Base-by-base conservation (phyloP, 2,329 filamentous ascomycete species). In the Fusarium irregulare region DNA sequence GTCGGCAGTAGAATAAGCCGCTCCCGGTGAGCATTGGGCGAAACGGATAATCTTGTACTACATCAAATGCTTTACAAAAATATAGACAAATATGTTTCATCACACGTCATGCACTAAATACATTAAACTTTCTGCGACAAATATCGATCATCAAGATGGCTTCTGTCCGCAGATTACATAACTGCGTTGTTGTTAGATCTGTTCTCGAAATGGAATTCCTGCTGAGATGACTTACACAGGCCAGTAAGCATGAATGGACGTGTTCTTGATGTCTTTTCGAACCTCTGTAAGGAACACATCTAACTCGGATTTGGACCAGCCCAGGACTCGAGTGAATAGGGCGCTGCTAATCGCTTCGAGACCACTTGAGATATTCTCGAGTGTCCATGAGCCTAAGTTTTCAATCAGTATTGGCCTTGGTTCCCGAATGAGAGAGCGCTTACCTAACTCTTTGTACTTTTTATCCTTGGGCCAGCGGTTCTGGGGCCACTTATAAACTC, bases 381-480 rank as follows among this genome's bases (percentile, higher is more conserved):
- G 42, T 2, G 66, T 68, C 72, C 72, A 70, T 18, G 59, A 51
- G 3, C 64, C 65, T 51, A 6, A 7, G 7, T 18, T 4, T 14
- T 48, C 6, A 40, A 34, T 16, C 4, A 14, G 8, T 4, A 9
- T n/a, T 21, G 0, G 11, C 2, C 16, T 21, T 7, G 1, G 2
- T 18, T 12, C 21, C 13, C 7, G 27, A 3, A 34, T 18, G 1
- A 4, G 2, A 37, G 14, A 25, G 12, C 3, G 18, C 27, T 50
- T 40, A 73, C 85, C 85, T 9, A 86, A 70, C 50, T 86, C 82
- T 70, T 87, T 88, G 44, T 83, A 77, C 32, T 82, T 82, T 18
- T 76, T 78, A 28, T 85, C 81, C 53, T 80, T 83, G 0, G 85
- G 81, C 85, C 86, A 88, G 4, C 79, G 75, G 68, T 83, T 84